Conservation (phyloP, 1,284 basidiomycete species). For the Ceratobasidium papillatum region DNA sequence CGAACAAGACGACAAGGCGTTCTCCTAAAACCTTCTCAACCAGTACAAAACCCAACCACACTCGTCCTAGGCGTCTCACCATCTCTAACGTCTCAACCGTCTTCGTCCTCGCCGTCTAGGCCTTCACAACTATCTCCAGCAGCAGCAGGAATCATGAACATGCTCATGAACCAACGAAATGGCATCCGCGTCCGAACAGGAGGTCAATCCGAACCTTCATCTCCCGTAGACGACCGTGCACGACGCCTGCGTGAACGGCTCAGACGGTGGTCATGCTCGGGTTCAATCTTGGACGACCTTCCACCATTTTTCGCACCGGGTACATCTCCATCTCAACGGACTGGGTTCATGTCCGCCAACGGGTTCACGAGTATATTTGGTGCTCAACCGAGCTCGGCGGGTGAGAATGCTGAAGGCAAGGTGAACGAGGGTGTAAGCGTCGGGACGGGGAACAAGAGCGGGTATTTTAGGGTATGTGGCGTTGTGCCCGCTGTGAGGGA, state of each 20-base stretch:
- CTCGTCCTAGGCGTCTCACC: constrained; percentile 81
- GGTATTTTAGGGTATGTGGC: constrained; percentile 76
- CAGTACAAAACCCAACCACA: constrained; percentile 72
- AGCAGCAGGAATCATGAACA: constrained; percentile 52
- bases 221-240: constrained; percentile 66
- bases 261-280: constrained; percentile 72
- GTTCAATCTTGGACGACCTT: constrained; percentile 65
- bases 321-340: not conserved
- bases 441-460: constrained; percentile 52
- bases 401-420: not conserved
- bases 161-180: constrained; percentile 45
- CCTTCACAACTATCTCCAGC: constrained; percentile 42
- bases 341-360: constrained; percentile 20
- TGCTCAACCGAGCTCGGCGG: constrained; percentile 12
- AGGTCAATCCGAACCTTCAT: constrained; percentile 60
- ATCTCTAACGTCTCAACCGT: constrained; percentile 29
- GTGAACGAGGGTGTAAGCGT: constrained; percentile 40
- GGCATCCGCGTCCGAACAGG: constrained; percentile 55
- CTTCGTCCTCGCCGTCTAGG: constrained; percentile 46
- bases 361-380: constrained; percentile 29
- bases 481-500: constrained; percentile 74
- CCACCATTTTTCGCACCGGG: constrained; percentile 50
- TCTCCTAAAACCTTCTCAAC: constrained; percentile 59
- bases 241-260: constrained; percentile 71
- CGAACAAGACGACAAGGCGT: constrained; percentile 71